Evolutionary conservation across 2,329 filamentous ascomycete genomes (phyloP).

Genomic region (Trichoderma simmonsii): DNA sequence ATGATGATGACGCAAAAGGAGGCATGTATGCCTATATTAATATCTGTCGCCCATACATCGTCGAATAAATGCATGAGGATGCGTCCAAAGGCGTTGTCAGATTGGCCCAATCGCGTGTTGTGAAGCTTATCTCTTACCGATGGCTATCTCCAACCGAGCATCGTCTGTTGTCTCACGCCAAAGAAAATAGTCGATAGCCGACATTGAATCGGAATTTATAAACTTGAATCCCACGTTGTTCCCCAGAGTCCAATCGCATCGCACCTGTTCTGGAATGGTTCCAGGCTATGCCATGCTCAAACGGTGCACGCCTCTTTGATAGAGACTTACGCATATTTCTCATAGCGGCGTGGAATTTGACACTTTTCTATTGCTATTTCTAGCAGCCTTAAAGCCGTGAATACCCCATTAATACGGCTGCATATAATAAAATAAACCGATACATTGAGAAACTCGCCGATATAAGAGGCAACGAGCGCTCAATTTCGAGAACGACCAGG

Average conservation of each 20-base stretch:
- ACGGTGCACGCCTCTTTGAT: too few relatives aligned
- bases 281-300: background rate
- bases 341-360: too few relatives aligned
- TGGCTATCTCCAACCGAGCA: background rate
- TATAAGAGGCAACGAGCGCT: background rate
- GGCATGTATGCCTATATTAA: background rate
- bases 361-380: background rate
- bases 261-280: background rate
- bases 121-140: background rate
- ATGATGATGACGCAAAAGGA: background rate
- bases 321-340: too few relatives aligned
- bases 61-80: background rate
- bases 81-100: background rate
- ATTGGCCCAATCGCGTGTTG: background rate
- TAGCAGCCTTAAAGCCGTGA: background rate
- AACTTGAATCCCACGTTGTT: background rate
- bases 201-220: background rate
- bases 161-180: background rate
- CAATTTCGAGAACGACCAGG: background rate
- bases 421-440: background rate
- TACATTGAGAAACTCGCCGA: background rate
- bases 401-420: too few relatives aligned
- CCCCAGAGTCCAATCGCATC: background rate
- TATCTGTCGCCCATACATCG: background rate
- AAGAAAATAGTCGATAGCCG: background rate